Evolutionary conservation across 2,329 filamentous ascomycete genomes (phyloP).

Genomic region (Teratosphaeria destructans): DNA sequence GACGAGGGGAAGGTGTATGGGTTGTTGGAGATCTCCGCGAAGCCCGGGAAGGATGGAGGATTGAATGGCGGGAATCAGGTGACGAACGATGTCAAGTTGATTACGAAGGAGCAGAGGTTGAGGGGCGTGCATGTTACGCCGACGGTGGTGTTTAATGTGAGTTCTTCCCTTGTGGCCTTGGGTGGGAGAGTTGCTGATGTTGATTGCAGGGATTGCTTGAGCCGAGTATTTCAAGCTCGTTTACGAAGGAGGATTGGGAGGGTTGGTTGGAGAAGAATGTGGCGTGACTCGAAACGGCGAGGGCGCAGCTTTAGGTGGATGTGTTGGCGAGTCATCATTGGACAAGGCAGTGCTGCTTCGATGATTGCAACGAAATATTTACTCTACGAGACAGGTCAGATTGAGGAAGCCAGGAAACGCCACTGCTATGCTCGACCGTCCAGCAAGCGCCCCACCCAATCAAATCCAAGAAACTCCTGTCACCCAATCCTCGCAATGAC

Average conservation of each 20-base stretch:
- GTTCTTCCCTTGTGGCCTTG: constrained; percentile 1
- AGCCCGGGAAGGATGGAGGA: constrained; percentile 54
- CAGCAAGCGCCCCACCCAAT: background rate
- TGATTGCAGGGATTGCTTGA: constrained; percentile 53
- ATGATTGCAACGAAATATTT: background rate
- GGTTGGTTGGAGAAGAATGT: constrained; percentile 66
- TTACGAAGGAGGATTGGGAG: constrained; percentile 71
- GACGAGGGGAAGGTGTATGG: constrained; percentile 60
- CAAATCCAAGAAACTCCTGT: background rate
- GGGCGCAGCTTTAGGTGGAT: background rate
- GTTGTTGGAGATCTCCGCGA: constrained; percentile 58
- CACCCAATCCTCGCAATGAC: background rate
- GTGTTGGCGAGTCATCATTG: too few species aligned
- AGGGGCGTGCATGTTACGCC: constrained; percentile 83
- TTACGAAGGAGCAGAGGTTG: constrained; percentile 61
- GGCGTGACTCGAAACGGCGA: constrained; percentile 30
- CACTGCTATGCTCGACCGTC: background rate
- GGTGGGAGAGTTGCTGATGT: constrained; percentile 6
- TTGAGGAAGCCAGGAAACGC: background rate
- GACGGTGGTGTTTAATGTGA: constrained; percentile 72
- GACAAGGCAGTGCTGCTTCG: too few species aligned
- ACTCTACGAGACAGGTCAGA: background rate
- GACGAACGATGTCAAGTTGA: constrained; percentile 73
- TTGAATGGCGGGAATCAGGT: constrained; percentile 73
- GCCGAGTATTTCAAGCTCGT: constrained; percentile 66